phyloP scores from a whole-genome alignment of 148 eudicot genomes.

The Tetragonia tetragonoides region DNA sequence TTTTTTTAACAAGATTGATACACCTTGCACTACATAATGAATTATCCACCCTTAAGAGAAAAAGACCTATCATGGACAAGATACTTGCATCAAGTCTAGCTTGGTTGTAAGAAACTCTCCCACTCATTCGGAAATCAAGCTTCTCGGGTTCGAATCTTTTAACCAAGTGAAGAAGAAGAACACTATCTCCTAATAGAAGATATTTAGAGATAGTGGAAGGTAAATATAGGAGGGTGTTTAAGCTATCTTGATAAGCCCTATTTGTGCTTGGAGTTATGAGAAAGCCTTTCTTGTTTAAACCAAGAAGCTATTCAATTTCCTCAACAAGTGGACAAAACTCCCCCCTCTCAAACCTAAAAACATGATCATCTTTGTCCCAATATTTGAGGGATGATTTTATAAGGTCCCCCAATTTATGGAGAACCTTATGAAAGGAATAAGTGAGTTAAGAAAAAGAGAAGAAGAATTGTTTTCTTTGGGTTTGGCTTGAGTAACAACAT shows the following conservation, averaged over 20 bases:
- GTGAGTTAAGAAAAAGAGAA: neutral
- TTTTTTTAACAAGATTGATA: neutral
- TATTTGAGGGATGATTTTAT: neutral
- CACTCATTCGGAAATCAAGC: neutral
- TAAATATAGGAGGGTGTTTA: neutral
- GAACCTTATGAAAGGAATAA: neutral
- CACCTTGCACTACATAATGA: neutral
- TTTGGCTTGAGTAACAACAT: too few species aligned
- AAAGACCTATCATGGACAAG: neutral
- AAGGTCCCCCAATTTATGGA: neutral
- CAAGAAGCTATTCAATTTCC: neutral
- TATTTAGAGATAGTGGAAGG: neutral
- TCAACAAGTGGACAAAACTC: neutral
- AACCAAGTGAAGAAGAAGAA: neutral
- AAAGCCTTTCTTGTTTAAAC: neutral
- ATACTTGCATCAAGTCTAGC: neutral
- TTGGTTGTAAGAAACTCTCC: neutral
- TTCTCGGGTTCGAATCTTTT: neutral
- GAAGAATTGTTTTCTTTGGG: too few species aligned
- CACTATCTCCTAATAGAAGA: neutral
- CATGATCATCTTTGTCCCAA: neutral
- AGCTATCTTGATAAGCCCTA: neutral
- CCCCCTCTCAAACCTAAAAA: neutral
- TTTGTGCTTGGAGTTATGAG: neutral
- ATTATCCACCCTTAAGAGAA: neutral